A percentile compares a stretch with the other conserved stretches of the same genome.
phyloP scores from a whole-genome alignment of 2,329 filamentous ascomycete genomes.

The Colletotrichum graminicola region DNA sequence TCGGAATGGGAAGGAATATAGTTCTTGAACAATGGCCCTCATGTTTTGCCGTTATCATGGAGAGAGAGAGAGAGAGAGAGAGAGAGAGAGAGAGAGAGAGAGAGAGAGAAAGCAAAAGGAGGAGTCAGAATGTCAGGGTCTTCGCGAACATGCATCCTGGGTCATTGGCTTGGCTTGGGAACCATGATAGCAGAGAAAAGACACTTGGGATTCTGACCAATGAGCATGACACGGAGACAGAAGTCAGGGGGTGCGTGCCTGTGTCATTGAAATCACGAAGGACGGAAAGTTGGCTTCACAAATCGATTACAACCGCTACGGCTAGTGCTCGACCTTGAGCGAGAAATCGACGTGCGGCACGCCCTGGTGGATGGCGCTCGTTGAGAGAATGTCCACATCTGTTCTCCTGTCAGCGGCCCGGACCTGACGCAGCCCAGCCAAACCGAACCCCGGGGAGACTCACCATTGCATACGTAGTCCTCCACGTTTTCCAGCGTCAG shows the following conservation, averaged over 20 bases:
- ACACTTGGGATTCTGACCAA: neutral
- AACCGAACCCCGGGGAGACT: slow-evolving; percentile 47
- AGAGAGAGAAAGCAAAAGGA: neutral
- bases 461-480: slow-evolving; percentile 81
- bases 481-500: slow-evolving; percentile 87
- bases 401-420: slow-evolving; percentile 35
- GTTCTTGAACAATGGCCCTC: neutral
- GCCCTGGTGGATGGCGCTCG: slow-evolving; percentile 96
- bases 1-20: neutral
- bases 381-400: slow-evolving; percentile 96
- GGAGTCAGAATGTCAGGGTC: neutral
- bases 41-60: neutral
- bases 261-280: neutral
- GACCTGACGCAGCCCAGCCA: neutral
- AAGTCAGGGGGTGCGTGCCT: neutral
- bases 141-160: neutral
- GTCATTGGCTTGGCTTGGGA: neutral
- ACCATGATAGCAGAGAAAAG: neutral
- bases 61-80: neutral
- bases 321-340: slow-evolving; percentile 79
- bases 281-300: neutral
- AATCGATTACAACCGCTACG: slow-evolving; percentile 1
- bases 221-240: neutral
- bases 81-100: no score
- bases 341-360: slow-evolving; percentile 96